Percentiles rank a stretch among this genome's conserved stretches.
Evolutionary conservation across 176 grass and related monocot genomes (phyloP).

Genomic region (Echinochloa phyllopogon): DNA sequence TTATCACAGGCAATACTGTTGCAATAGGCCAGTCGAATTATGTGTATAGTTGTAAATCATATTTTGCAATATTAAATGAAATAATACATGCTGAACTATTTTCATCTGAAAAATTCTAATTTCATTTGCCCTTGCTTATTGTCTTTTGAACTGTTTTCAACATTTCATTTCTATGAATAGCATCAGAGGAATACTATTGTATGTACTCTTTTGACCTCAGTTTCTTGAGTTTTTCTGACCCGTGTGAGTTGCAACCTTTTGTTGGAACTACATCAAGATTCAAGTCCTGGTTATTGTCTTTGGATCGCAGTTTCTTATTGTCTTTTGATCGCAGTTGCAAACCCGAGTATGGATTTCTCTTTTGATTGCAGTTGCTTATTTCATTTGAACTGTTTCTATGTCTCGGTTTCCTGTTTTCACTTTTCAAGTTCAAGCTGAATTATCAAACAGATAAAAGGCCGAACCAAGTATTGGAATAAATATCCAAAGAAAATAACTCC

Average conservation of each 20-base stretch:
- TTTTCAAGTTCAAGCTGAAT: background rate
- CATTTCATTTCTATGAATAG: background rate
- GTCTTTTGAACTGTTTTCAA: background rate
- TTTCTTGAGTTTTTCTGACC: background rate
- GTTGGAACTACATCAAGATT: background rate
- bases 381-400: no score
- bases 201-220: background rate
- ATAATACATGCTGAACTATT: background rate
- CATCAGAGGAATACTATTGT: background rate
- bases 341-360: no score
- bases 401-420: background rate
- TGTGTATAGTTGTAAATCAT: background rate
- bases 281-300: no score
- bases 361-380: no score
- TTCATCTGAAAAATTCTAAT: background rate
- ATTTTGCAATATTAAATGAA: background rate
- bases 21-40: background rate
- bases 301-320: no score
- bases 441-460: background rate
- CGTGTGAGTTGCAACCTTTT: background rate
- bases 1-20: background rate
- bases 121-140: background rate
- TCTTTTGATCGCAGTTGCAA: no score
- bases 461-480: background rate
- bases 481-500: background rate